Evolutionary conservation across 2,329 filamentous ascomycete species (phyloP).

Genomic region (Dothidotthia symphoricarpi): DNA sequence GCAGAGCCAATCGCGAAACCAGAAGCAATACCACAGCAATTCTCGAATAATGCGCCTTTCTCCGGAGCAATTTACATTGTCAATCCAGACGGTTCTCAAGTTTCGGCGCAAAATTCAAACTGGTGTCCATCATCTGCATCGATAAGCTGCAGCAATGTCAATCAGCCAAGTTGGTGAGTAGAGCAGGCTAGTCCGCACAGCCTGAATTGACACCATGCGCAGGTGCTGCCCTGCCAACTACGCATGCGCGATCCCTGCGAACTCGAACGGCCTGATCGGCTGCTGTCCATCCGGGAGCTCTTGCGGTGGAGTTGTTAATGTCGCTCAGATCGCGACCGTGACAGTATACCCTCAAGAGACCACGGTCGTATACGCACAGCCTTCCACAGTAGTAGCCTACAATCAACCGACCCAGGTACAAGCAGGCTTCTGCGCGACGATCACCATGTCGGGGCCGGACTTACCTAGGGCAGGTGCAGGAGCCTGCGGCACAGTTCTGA

Average conservation of each 20-base stretch:
- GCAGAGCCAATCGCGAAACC: slow-evolving; percentile 29
- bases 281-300: slow-evolving; percentile 39
- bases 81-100: slow-evolving; percentile 31
- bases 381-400: slow-evolving; percentile 23
- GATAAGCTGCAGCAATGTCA: slow-evolving; percentile 45
- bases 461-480: slow-evolving; percentile 36
- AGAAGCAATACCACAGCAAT: slow-evolving; percentile 28
- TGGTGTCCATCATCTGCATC: slow-evolving; percentile 38
- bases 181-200: background rate
- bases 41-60: slow-evolving; percentile 41
- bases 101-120: slow-evolving; percentile 36
- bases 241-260: slow-evolving; percentile 33
- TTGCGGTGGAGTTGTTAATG: slow-evolving; percentile 36
- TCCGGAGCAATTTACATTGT: slow-evolving; percentile 43
- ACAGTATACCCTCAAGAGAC: slow-evolving; percentile 34
- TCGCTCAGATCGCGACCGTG: slow-evolving; percentile 35
- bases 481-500: slow-evolving; percentile 40
- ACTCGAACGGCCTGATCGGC: slow-evolving; percentile 37
- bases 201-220: background rate
- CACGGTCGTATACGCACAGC: slow-evolving; percentile 31
- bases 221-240: slow-evolving; percentile 42
- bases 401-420: slow-evolving; percentile 22
- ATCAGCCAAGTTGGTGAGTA: slow-evolving; percentile 45
- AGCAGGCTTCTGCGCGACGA: slow-evolving; percentile 39
- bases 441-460: slow-evolving; percentile 37